A percentile compares a stretch with the other conserved stretches of the same genome.
Conservation (phyloP, 345 rosid genomes). For the Syzygium aromaticum region DNA sequence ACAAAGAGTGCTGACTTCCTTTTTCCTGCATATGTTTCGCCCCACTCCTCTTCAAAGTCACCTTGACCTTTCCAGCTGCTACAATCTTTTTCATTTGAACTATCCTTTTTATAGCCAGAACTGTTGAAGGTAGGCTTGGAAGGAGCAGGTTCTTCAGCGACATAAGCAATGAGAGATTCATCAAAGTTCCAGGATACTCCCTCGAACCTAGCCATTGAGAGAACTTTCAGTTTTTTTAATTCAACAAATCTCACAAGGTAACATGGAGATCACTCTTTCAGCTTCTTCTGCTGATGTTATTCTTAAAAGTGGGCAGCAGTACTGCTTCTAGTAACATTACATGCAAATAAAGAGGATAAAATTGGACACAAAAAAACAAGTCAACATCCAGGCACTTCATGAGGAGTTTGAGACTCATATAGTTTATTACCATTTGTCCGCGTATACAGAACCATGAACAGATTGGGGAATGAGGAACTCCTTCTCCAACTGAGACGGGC, state of each 20-base stretch:
- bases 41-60: constrained; percentile 99
- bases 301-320: neutral
- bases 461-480: constrained; percentile 74
- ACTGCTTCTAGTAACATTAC: neutral
- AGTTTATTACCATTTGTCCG: constrained; percentile 69
- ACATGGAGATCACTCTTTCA: neutral
- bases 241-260: neutral
- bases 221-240: neutral
- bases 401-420: neutral
- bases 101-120: constrained; percentile 47
- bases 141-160: constrained; percentile 72
- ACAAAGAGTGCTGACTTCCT: constrained; percentile 73
- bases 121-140: constrained; percentile 55
- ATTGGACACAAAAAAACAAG: neutral
- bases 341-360: neutral
- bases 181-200: constrained; percentile 88
- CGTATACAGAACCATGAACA: constrained; percentile 73
- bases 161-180: constrained; percentile 70
- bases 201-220: constrained; percentile 58
- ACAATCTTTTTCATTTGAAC: constrained; percentile 42
- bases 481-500: constrained; percentile 62
- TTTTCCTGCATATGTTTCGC: constrained; percentile 86
- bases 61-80: constrained; percentile 93
- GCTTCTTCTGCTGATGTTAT: neutral
- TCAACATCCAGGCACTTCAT: neutral